A percentile compares a stretch with the other conserved stretches of the same genome.
Conservation (phyloP, 2,329 filamentous ascomycete genomes). For the Epichloe brachyelytri region DNA sequence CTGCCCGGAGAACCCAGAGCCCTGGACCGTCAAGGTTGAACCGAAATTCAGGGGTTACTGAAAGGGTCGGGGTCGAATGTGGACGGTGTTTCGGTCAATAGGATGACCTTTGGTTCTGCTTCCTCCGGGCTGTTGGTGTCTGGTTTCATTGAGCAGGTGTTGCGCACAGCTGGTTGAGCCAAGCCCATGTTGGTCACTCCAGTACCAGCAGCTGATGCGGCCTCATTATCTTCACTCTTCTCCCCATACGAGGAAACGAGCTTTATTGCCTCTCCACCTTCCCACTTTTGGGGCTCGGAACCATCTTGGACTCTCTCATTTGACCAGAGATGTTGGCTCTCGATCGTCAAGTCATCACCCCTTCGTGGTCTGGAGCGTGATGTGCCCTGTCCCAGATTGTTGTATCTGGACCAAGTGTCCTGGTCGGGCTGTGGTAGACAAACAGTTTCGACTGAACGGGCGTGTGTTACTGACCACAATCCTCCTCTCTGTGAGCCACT, state of each 20-base stretch:
- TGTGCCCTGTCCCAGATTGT: neutral
- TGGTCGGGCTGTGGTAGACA: constrained; percentile 20
- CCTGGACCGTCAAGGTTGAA: neutral
- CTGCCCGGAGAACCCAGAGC: neutral
- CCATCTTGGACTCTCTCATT: constrained; percentile 2
- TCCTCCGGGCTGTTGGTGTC: neutral
- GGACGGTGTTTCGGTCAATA: neutral
- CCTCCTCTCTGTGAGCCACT: neutral
- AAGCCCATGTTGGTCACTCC: no score
- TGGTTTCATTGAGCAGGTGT: neutral
- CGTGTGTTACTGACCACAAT: neutral
- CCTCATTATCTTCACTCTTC: neutral
- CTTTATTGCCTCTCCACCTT: neutral
- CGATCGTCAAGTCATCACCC: neutral
- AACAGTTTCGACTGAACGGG: neutral
- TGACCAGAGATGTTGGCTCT: constrained; percentile 1
- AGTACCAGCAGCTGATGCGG: no score
- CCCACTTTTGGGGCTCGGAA: no score
- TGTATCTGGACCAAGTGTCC: neutral
- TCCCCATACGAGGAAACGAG: neutral
- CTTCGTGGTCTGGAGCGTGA: neutral
- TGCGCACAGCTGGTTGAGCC: no score
- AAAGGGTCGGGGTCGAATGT: no score
- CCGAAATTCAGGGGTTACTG: neutral
- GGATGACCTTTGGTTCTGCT: neutral